Percentiles rank a stretch among this genome's conserved stretches.
These are phyloP conservation scores for Pythium folliculosum DNA, from an alignment of 352 stramenopile genomes.

Conservation along the genomic window DNA sequence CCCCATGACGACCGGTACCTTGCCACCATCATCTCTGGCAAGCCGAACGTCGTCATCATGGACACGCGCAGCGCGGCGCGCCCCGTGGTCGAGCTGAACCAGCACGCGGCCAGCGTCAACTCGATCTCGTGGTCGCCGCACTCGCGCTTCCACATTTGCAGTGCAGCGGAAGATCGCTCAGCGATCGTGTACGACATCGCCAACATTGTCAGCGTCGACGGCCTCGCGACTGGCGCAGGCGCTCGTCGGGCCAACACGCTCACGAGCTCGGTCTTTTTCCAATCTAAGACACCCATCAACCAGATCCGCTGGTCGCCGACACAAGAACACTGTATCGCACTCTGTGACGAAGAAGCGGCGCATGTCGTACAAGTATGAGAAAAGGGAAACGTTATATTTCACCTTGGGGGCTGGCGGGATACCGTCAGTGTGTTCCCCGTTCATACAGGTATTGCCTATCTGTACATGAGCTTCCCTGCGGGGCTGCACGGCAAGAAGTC, in stretches of 20 bases:
- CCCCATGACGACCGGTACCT: slow-evolving; percentile 97
- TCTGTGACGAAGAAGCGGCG: slow-evolving; percentile 94
- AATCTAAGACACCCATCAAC: slow-evolving; percentile 72
- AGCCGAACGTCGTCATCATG: slow-evolving; percentile 92
- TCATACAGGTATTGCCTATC: slow-evolving; percentile 30
- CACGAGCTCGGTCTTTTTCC: slow-evolving; percentile 53
- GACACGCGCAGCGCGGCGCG: slow-evolving; percentile 93
- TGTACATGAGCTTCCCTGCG: slow-evolving; percentile 85
- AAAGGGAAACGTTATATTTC: slow-evolving; percentile 5
- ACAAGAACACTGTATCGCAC: slow-evolving; percentile 95
- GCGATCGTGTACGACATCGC: slow-evolving; percentile 97
- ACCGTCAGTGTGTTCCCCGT: not conserved
- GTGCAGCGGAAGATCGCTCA: slow-evolving; percentile 93
- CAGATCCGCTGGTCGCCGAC: slow-evolving; percentile 91
- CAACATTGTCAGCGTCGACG: slow-evolving; percentile 32
- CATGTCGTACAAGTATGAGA: slow-evolving; percentile 89
- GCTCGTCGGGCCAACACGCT: slow-evolving; percentile 25
- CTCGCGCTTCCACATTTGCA: slow-evolving; percentile 93
- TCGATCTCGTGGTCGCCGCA: slow-evolving; percentile 96
- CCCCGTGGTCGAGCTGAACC: slow-evolving; percentile 91
- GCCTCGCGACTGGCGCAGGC: slow-evolving; percentile 25
- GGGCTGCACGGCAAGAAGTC: slow-evolving; percentile 77
- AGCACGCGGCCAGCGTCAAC: slow-evolving; percentile 94
- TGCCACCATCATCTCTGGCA: slow-evolving; percentile 93
- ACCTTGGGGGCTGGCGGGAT: not conserved